phyloP scores from a whole-genome alignment of 176 grass and related monocot species.

The Raddia guianensis region DNA sequence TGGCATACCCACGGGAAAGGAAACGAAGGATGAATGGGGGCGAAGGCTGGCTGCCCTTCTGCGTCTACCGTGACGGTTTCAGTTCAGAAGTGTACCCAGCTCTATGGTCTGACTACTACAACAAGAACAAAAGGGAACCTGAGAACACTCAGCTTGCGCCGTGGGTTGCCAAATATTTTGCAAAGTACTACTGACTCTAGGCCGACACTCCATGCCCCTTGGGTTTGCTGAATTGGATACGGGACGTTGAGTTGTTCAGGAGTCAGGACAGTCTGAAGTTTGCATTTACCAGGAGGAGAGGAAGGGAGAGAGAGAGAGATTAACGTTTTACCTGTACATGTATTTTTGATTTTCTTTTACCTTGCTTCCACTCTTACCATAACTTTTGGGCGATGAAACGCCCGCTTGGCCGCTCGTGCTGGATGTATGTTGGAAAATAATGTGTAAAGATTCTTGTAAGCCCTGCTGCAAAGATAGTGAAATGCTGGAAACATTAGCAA shows the following conservation, averaged over 20 bases:
- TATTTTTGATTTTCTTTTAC: slow-evolving; percentile 2
- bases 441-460: slow-evolving; percentile 55
- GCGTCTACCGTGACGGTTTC: slow-evolving; percentile 79
- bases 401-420: slow-evolving; percentile 38
- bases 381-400: slow-evolving; percentile 47
- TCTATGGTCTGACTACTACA: slow-evolving; percentile 90
- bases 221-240: slow-evolving; percentile 28
- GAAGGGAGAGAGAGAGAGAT: background rate
- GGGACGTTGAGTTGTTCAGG: slow-evolving; percentile 13
- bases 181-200: slow-evolving; percentile 54
- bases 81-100: slow-evolving; percentile 69
- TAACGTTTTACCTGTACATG: slow-evolving; percentile 59
- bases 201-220: background rate
- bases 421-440: slow-evolving; percentile 52
- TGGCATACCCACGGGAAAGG: slow-evolving; percentile 90
- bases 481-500: slow-evolving; percentile 39
- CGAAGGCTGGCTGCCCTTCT: slow-evolving; percentile 84
- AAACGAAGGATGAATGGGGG: slow-evolving; percentile 72
- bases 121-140: slow-evolving; percentile 73
- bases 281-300: slow-evolving; percentile 32
- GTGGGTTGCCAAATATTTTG: slow-evolving; percentile 88
- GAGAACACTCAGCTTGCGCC: slow-evolving; percentile 91
- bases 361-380: slow-evolving; percentile 32
- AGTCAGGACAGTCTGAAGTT: slow-evolving; percentile 24
- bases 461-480: slow-evolving; percentile 41